Evolutionary conservation across 495 filamentous ascomycete species (phyloP).

Genomic region (Articulospora tetracladia): DNA sequence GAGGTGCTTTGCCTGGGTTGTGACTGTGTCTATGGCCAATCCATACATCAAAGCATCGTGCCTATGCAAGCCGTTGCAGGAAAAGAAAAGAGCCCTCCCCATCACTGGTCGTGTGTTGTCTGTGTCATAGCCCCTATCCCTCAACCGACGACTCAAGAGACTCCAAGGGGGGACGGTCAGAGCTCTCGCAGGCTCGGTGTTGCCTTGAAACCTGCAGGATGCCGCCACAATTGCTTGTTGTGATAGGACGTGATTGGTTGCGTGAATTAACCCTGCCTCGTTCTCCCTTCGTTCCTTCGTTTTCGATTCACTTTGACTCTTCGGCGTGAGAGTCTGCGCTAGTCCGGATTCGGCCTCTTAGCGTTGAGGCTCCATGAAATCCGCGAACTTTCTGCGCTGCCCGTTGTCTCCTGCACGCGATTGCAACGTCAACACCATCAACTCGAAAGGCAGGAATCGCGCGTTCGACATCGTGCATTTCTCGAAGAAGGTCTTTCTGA

Average conservation of each 20-base stretch:
- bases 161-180: background rate
- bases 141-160: background rate
- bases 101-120: too few relatives aligned
- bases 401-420: constrained; percentile 1
- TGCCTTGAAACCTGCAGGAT: background rate
- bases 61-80: too few relatives aligned
- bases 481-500: constrained; percentile 22
- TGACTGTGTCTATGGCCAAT: too few relatives aligned
- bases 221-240: background rate
- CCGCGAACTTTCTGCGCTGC: background rate
- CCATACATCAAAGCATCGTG: too few relatives aligned
- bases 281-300: background rate
- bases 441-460: constrained; percentile 22
- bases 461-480: constrained; percentile 26
- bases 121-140: background rate
- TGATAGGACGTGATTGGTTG: background rate
- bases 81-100: too few relatives aligned
- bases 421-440: constrained; percentile 12
- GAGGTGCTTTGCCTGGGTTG: too few relatives aligned
- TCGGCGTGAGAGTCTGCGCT: background rate
- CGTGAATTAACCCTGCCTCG: background rate
- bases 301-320: background rate
- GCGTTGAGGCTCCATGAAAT: background rate
- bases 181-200: background rate
- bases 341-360: background rate